A percentile compares a stretch with the other conserved stretches of the same genome.
These are phyloP conservation scores for Sporothrix curviconia DNA, from an alignment of 2,329 filamentous ascomycete species.

Conservation along the genomic window DNA sequence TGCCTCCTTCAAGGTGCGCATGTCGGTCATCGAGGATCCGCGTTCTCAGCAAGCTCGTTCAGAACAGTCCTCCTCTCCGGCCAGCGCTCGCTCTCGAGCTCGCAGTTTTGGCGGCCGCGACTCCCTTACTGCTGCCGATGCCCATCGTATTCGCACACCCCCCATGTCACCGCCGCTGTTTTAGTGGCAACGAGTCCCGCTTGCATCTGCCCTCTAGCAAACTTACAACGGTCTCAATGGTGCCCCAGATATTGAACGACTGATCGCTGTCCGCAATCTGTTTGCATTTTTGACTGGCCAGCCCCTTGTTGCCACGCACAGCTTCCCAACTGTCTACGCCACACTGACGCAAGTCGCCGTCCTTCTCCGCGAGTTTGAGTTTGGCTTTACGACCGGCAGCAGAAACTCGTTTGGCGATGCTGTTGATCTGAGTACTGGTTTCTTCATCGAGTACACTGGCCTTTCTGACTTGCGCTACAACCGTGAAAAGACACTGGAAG, in stretches of 20 bases:
- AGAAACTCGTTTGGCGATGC: constrained; percentile 54
- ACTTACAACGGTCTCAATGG: constrained; percentile 22
- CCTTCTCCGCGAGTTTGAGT: constrained; percentile 51
- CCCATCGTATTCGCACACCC: constrained; percentile 32
- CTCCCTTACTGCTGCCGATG: constrained; percentile 45
- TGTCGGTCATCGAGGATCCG: constrained; percentile 47
- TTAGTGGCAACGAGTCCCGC: constrained; percentile 37
- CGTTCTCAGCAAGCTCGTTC: constrained; percentile 48
- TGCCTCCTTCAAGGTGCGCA: constrained; percentile 55
- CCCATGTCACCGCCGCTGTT: constrained; percentile 33
- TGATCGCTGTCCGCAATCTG: constrained; percentile 56
- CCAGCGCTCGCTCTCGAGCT: constrained; percentile 29
- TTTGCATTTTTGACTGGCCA: constrained; percentile 61
- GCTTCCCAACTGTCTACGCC: constrained; percentile 45
- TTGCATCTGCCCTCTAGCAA: constrained; percentile 48
- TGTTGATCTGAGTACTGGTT: constrained; percentile 59
- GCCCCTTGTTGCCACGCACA: constrained; percentile 53
- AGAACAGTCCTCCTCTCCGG: constrained; percentile 35
- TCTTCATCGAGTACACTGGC: constrained; percentile 69
- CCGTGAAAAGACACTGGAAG: constrained; percentile 83
- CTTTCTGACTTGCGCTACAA: constrained; percentile 76
- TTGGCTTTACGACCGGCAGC: constrained; percentile 50
- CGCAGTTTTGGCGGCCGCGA: constrained; percentile 43
- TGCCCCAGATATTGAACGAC: constrained; percentile 44
- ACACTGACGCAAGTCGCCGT: constrained; percentile 49